Conservation (phyloP, 1,139 yeast species). For the Saccharomyces hybrid region DNA sequence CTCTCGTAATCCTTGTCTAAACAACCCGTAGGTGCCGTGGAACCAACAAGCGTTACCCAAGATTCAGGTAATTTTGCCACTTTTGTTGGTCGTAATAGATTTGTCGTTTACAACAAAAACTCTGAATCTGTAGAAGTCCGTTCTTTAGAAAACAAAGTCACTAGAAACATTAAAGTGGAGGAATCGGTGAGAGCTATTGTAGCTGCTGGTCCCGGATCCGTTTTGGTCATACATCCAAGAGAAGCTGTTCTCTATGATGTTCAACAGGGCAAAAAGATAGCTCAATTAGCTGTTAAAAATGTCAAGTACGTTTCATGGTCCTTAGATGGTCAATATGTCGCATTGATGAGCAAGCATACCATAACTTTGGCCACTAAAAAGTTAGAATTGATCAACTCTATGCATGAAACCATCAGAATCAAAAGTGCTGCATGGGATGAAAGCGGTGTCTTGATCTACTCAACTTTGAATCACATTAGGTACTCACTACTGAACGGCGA, state of each 20-base stretch:
- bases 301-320: constrained; percentile 91
- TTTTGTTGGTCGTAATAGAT: constrained; percentile 90
- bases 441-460: constrained; percentile 79
- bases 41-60: constrained; percentile 68
- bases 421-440: constrained; percentile 99
- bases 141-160: constrained; percentile 71
- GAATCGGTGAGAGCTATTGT: constrained; percentile 65
- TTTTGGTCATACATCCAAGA: constrained; percentile 64
- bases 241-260: constrained; percentile 81
- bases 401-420: constrained; percentile 95
- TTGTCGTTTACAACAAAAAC: constrained; percentile 67
- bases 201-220: constrained; percentile 74
- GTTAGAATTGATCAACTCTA: constrained; percentile 68
- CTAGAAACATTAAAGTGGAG: constrained; percentile 76
- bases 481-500: constrained; percentile 92
- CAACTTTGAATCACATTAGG: constrained; percentile 92
- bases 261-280: constrained; percentile 77
- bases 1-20: constrained; percentile 71
- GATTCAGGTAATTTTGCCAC: constrained; percentile 84
- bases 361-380: constrained; percentile 79
- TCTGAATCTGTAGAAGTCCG: constrained; percentile 67
- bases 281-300: constrained; percentile 64
- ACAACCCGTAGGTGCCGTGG: constrained; percentile 86
- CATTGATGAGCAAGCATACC: constrained; percentile 85
- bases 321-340: constrained; percentile 77